Percentiles rank a stretch among this genome's conserved stretches.
Conservation (phyloP, 176 grass and related monocot species). For the Poa pratensis region DNA sequence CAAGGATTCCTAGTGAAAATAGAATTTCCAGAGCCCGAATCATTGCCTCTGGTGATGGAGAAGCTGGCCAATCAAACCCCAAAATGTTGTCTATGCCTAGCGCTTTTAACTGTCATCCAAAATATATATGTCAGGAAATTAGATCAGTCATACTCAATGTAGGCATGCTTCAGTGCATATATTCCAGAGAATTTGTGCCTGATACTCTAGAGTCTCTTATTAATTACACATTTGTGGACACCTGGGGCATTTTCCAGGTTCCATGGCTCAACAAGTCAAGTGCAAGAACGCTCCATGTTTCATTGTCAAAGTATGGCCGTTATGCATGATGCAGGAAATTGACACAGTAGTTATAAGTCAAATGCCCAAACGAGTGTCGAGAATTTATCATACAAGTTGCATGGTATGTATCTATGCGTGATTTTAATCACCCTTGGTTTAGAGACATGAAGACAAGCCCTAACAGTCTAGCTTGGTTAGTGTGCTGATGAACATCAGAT, state of each 20-base stretch:
- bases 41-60: conserved; percentile 94
- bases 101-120: conserved; percentile 74
- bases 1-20: conserved; percentile 85
- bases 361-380: not conserved
- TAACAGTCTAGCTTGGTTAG: not conserved
- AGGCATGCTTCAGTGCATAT: conserved; percentile 23
- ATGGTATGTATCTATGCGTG: conserved; percentile 9
- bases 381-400: not conserved
- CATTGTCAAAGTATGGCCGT: not conserved
- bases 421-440: conserved; percentile 14
- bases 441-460: conserved; percentile 4
- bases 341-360: not conserved
- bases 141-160: not conserved
- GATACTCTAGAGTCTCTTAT: not conserved
- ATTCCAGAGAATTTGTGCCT: conserved; percentile 13
- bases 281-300: not conserved
- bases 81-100: conserved; percentile 98
- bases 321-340: conserved; percentile 21
- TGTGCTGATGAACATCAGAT: not conserved
- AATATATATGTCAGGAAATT: conserved; percentile 33
- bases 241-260: conserved; percentile 9
- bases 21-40: conserved; percentile 88
- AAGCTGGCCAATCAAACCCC: conserved; percentile 97
- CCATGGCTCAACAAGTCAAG: conserved; percentile 14
- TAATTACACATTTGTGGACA: not conserved